These are phyloP conservation scores for Diaporthe ilicicola DNA, from an alignment of 2,329 filamentous ascomycete genomes.

Conservation along the genomic window DNA sequence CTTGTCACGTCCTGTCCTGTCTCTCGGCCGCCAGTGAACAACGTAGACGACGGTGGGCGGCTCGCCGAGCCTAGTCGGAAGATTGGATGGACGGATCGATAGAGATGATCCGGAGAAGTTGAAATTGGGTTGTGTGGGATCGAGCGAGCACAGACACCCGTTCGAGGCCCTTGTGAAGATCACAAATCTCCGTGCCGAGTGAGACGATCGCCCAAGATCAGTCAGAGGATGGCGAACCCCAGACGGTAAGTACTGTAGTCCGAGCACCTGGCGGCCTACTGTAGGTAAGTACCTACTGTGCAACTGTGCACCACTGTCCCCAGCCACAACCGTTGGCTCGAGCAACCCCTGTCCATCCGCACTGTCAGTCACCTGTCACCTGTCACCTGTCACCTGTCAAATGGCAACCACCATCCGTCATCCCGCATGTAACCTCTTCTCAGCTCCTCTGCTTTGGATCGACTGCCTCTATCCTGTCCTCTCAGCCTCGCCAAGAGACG, in stretches of 20 bases:
- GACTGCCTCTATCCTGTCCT: not conserved
- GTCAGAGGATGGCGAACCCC: no score
- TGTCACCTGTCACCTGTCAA: constrained; percentile 1
- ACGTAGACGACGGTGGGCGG: not conserved
- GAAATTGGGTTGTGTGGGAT: constrained; percentile 15
- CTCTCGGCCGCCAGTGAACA: not conserved
- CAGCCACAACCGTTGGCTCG: not conserved
- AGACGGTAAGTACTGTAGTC: no score
- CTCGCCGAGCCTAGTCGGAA: constrained; percentile 7
- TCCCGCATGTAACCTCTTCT: not conserved
- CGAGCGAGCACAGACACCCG: constrained; percentile 5
- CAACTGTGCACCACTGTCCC: no score
- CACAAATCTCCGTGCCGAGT: constrained; percentile 22
- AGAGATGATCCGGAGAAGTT: not conserved
- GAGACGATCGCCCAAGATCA: constrained; percentile 4
- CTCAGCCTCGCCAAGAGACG: not conserved
- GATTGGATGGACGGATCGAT: constrained; percentile 3
- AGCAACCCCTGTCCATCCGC: not conserved
- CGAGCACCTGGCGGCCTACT: no score
- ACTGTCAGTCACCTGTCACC: not conserved
- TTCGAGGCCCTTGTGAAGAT: constrained; percentile 22
- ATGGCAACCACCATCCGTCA: not conserved
- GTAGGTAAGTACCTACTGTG: no score
- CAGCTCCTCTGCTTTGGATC: not conserved
- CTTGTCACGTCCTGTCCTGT: no score